Evolutionary conservation across 2,329 filamentous ascomycete species (phyloP).

Genomic region (Trichoderma pleuroti): DNA sequence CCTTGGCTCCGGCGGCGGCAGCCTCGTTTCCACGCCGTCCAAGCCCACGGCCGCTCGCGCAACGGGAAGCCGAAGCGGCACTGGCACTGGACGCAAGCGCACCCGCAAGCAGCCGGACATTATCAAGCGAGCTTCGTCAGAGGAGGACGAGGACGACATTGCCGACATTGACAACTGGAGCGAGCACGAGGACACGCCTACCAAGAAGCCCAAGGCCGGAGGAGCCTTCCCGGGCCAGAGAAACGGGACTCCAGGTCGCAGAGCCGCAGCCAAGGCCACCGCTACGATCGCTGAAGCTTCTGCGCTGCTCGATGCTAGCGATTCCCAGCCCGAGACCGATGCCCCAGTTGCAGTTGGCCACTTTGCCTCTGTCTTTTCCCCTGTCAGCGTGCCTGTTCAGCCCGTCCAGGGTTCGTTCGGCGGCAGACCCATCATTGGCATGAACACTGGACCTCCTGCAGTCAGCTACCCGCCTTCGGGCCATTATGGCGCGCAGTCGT

Average conservation of each 20-base stretch:
- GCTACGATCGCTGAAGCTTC: constrained; percentile 34
- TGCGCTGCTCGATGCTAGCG: constrained; percentile 29
- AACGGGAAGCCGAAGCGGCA: constrained; percentile 24
- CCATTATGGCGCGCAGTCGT: constrained; percentile 15
- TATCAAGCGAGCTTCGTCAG: constrained; percentile 30
- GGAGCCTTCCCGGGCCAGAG: constrained; percentile 25
- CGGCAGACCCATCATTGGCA: neutral
- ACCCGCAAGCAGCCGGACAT: constrained; percentile 12
- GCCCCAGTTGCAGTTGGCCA: constrained; percentile 16
- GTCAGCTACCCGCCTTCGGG: neutral
- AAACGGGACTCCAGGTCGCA: constrained; percentile 30
- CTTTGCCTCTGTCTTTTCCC: neutral
- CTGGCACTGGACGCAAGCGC: constrained; percentile 30
- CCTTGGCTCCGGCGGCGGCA: constrained; percentile 25
- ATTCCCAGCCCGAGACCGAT: constrained; percentile 27
- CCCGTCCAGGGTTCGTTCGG: constrained; percentile 13
- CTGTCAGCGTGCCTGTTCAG: neutral
- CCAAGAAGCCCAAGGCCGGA: constrained; percentile 33
- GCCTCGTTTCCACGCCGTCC: constrained; percentile 30
- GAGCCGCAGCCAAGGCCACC: constrained; percentile 32
- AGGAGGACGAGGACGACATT: constrained; percentile 29
- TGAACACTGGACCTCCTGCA: neutral
- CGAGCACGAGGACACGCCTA: constrained; percentile 36
- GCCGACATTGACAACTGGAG: constrained; percentile 32
- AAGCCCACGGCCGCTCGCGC: constrained; percentile 24